These are phyloP conservation scores for Sordariomycetes sp. DNA, from an alignment of 2,329 filamentous ascomycete genomes.

Conservation along the genomic window DNA sequence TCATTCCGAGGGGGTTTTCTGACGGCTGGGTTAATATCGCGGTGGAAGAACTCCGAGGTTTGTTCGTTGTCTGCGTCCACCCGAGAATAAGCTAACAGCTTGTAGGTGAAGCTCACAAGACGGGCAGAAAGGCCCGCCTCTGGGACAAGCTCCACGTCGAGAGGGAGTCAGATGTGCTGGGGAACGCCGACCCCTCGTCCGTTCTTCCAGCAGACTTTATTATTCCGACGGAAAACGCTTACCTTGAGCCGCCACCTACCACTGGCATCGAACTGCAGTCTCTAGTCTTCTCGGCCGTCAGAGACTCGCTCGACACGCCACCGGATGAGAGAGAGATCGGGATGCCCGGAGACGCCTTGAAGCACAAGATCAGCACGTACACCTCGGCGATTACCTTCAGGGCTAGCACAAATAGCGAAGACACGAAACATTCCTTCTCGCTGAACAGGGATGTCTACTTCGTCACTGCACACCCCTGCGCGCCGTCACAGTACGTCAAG, in stretches of 20 bases:
- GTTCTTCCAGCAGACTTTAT: constrained; percentile 53
- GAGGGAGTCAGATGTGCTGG: constrained; percentile 48
- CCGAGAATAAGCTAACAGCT: constrained; percentile 5
- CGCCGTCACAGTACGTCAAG: constrained; percentile 43
- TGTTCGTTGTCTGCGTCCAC: constrained; percentile 11
- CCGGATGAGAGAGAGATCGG: not conserved
- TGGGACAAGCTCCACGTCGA: constrained; percentile 52
- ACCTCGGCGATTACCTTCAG: constrained; percentile 29
- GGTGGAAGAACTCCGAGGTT: constrained; percentile 40
- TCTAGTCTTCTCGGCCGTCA: constrained; percentile 34
- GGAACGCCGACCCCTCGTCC: constrained; percentile 41
- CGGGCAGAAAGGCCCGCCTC: constrained; percentile 45
- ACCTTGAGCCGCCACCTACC: constrained; percentile 34
- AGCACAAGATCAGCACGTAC: constrained; percentile 20
- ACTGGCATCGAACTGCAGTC: constrained; percentile 37
- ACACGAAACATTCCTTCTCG: constrained; percentile 26
- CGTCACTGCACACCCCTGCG: constrained; percentile 56
- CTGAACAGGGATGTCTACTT: constrained; percentile 52
- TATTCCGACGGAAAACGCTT: constrained; percentile 46
- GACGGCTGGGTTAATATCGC: constrained; percentile 52
- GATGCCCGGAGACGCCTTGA: not conserved
- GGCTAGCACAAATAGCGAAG: constrained; percentile 25
- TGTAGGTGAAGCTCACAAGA: constrained; percentile 35
- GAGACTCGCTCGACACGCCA: constrained; percentile 28
- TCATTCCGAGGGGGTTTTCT: constrained; percentile 36